Evolutionary conservation across 2,329 filamentous ascomycete species (phyloP), one percentile per base, ranked within the genome.

Genomic region (Fusarium subglutinans): DNA sequence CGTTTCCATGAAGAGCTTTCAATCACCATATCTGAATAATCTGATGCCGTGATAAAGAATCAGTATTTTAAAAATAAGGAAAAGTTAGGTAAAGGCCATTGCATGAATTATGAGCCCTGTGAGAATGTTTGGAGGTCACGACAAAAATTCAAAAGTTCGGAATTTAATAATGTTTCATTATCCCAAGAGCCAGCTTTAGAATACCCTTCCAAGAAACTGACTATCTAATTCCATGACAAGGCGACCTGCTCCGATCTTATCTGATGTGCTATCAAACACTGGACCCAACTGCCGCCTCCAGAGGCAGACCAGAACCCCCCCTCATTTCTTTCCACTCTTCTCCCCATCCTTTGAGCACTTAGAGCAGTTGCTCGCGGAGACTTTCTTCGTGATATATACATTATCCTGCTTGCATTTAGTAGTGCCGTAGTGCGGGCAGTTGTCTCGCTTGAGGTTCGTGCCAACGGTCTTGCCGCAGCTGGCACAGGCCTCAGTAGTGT

Each of bases 111-210:
- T 22, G 20, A 22, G 38, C 12, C 2, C 12, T 6, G 20, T 9
- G 24, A 20, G 8, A 8, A 14, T 6, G 13, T 10, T 6, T 26
- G 6, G 8, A 40, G 2, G 3, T 17, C 5, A 40, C 2, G 2
- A 1, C 11, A 24, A 14, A 33, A 3, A 0, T 24, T 14, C 0
- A 9, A 51, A 1, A 24, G 3, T 2, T 20, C 22, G 0, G 22
- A 14, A 14, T 20, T 51, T 11, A 20, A 51, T 24, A 4, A 3
- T 11, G 4, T 8, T 20, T 28, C 0, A 28, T 28, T 26, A 28
- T 7, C 15, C 14, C 4, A n/a, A 17, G 24, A 28, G 14, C 14
- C 10, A 22, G 24, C 33, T 22, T 2, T 17, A n/a, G 5, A 5
- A 28, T 28, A 10, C 13, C 1, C 10, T n/a, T 13, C 24, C 11